Base-by-base conservation (phyloP, 164 flowering plant genomes). In the Annona cherimola region DNA sequence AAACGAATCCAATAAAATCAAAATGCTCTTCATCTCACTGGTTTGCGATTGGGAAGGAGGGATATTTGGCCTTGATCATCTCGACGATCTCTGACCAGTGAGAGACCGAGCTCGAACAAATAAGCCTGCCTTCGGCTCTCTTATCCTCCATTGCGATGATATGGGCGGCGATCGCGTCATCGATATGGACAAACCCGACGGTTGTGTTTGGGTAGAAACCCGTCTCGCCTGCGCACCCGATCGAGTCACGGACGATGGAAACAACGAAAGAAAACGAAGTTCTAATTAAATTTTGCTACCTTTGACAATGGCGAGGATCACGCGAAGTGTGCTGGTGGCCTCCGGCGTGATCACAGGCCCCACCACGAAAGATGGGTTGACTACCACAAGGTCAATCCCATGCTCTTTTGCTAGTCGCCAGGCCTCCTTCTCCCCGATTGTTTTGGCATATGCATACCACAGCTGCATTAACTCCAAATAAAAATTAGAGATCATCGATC, bases 151-250 rank as follows among this genome's bases (percentile, higher is more conserved):
- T 95, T 9, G 93, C 99, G 14, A 91, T 63, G 12, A 88, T 77
- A 78, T 95, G 98, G 12, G 89, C 89, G 20, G 83, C 82, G 12
- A 90, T 83, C 41, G 87, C 97, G 70, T 93, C 98, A 6, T 96
- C 90, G 66, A 91, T 89, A 86, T 93, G 98, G 68, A 93, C 94
- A 65, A 95, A 93, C 45, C 98, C 99, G 8, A 91, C 64, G 1
- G 78, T 86, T 6, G 71, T 80, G 78, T 95, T 90, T 64, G 95
- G 95, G 59, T 87, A 90, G 57, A 82, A 89, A 6, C 84, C 88
- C 45, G 46, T 42, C 60, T 71, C 7, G 72, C 97, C 98, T 90
- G 67, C 18, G 35, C 35, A 26, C 35, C 35, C 35, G 35, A 26
- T 26, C 35, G 35, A 26, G 35, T 26, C 35, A 26, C 35, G 35